These are phyloP conservation scores for Boletus bicolor DNA, from an alignment of 768 basidiomycete species.

Conservation along the genomic window DNA sequence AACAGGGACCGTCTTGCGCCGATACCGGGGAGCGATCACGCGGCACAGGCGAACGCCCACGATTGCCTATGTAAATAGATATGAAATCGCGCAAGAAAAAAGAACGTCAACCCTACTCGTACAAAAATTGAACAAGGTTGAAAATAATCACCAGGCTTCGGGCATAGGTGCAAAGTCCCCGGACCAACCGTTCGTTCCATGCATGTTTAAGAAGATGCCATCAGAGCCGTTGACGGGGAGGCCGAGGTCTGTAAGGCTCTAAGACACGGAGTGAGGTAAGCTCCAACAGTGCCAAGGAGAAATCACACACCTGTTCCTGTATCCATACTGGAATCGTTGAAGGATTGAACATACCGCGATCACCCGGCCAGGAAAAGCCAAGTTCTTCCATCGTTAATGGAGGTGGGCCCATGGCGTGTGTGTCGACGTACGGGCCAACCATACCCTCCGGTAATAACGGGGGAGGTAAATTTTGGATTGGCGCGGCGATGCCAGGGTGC, in stretches of 20 bases:
- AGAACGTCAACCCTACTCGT: constrained; percentile 24
- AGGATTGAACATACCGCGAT: constrained; percentile 67
- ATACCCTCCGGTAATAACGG: constrained; percentile 57
- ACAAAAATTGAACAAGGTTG: constrained; percentile 12
- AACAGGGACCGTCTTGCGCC: neutral
- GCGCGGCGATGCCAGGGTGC: constrained; percentile 44
- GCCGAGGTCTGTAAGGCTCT: constrained; percentile 88
- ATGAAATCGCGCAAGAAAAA: constrained; percentile 18
- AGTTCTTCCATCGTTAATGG: constrained; percentile 86
- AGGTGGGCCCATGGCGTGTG: constrained; percentile 46
- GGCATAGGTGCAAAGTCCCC: constrained; percentile 75
- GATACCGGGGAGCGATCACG: constrained; percentile 11
- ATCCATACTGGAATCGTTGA: constrained; percentile 87
- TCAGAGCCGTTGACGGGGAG: constrained; percentile 91
- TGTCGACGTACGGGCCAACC: constrained; percentile 52
- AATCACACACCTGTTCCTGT: constrained; percentile 72
- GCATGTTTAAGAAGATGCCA: constrained; percentile 80
- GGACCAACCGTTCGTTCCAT: constrained; percentile 69
- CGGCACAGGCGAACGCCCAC: constrained; percentile 13
- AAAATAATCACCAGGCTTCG: constrained; percentile 69
- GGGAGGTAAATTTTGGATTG: constrained; percentile 50
- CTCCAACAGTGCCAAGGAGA: neutral
- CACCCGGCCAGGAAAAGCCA: constrained; percentile 69
- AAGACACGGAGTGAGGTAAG: constrained; percentile 6
- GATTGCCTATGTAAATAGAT: constrained; percentile 21